Conservation (phyloP, 108 stramenopile species). For the Parietichytrium sp. region DNA sequence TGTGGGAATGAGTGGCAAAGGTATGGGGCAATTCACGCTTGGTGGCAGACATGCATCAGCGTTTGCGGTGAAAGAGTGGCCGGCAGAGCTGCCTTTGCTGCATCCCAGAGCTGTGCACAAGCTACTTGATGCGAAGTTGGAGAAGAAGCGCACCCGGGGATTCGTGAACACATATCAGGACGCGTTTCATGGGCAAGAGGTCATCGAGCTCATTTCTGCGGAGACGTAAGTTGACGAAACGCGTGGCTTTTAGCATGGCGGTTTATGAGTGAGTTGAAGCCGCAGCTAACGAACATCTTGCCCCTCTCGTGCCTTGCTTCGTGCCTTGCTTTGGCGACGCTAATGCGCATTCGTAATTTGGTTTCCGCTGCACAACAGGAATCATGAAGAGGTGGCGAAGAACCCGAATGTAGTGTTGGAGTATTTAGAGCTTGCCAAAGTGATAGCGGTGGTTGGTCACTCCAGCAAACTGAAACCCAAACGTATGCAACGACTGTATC, state of each 20-base stretch:
- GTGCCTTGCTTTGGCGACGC: not conserved
- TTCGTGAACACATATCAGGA: not conserved
- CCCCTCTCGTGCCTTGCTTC: not conserved
- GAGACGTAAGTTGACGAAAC: not conserved
- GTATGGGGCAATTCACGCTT: no score
- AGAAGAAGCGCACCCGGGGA: not conserved
- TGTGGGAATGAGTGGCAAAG: no score
- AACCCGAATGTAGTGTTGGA: conserved; percentile 8
- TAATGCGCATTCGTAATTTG: not conserved
- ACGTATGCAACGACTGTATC: not conserved
- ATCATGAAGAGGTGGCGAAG: not conserved
- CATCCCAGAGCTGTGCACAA: not conserved
- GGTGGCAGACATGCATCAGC: not conserved
- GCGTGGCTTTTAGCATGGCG: not conserved
- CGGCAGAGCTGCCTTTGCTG: not conserved
- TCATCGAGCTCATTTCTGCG: not conserved
- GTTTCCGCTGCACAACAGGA: not conserved
- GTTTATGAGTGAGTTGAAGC: not conserved
- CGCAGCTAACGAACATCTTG: not conserved
- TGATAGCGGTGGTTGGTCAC: not conserved
- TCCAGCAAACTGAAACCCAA: not conserved
- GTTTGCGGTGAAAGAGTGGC: not conserved
- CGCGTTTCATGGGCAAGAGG: not conserved
- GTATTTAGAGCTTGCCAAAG: not conserved
- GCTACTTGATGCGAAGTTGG: not conserved